Base-by-base conservation (phyloP, 2,329 filamentous ascomycete species). In the Neoarthrinium moseri region DNA sequence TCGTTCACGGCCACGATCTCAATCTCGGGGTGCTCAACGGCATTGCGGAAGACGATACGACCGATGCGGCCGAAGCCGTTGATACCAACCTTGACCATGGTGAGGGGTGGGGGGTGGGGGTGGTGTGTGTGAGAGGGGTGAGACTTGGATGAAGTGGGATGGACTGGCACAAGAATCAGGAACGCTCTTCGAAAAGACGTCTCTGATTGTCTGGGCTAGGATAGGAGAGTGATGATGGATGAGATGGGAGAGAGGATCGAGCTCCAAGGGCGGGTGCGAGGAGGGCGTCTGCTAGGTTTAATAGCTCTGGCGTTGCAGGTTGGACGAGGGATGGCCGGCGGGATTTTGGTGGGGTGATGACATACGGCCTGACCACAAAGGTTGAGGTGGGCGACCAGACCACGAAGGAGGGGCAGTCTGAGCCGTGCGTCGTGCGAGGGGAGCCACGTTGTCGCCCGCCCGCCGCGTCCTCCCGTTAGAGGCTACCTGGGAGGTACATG, bases 11-110 rank as follows among this genome's bases (percentile, higher is more conserved):
- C 92, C 66, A 96, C 90, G 65, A 99, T 81, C 65, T 96, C 82
- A 69, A 97, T 88, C 51, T 95, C 87, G 64, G 81, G 74, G 77
- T 92, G 87, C 84, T 95, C 87, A 69, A 95, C 71, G 66, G 92
- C 89, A 80, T 96, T 97, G 80, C 92, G 90, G 88, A 97, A 94
- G 81, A 97, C 86, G 73, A 99, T 96, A 74, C 94, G 89, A 68
- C 94, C 94, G 77, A 99, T 99, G 77, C 94, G 91, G 80, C 94
- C 94, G 82, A 99, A 99, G 75, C 94, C 92, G 87, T 96, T 97
- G 87, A 96, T 96, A 74, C 91, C 91, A 71, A 95, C 89, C 84
- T 95, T 83, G 70, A 78, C 71, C 74, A 80, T 80, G 55, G 63
- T 78, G 62, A 57, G 63, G 60, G 51, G 39, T 48, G 18, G 36